Conservation (phyloP, 139 green algal genomes). For the Nannochloris sp. region DNA sequence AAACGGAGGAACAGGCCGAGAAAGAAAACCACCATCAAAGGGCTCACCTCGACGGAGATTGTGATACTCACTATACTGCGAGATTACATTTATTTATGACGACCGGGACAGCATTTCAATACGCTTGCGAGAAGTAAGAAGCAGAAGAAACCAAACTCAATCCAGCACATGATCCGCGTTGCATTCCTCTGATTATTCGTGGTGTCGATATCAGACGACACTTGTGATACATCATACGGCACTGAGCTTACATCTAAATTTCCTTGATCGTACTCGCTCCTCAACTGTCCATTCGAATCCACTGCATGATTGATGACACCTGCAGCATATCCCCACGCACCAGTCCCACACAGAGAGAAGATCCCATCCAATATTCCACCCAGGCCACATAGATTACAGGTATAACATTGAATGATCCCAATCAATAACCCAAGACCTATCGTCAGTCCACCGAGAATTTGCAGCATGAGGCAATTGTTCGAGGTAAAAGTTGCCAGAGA, state of each 20-base stretch:
- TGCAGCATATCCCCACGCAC: neutral
- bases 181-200: neutral
- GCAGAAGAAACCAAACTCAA: slow-evolving; percentile 12
- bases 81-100: slow-evolving; percentile 5
- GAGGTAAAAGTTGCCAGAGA: neutral
- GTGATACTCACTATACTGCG: neutral
- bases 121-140: slow-evolving; percentile 1
- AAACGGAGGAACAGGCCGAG: too few species aligned
- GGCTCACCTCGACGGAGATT: too few species aligned
- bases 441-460: slow-evolving; percentile 11
- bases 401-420: slow-evolving; percentile 12
- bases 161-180: slow-evolving; percentile 7
- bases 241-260: too few species aligned
- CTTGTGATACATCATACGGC: too few species aligned
- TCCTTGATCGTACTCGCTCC: neutral
- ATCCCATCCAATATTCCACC: slow-evolving; percentile 10
- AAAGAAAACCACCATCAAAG: too few species aligned
- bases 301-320: neutral
- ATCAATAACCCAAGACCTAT: slow-evolving; percentile 9
- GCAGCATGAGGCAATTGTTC: slow-evolving; percentile 11
- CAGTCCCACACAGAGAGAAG: neutral
- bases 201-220: neutral
- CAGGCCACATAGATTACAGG: slow-evolving; percentile 10
- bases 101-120: slow-evolving; percentile 1
- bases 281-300: neutral